Evolutionary conservation across 352 stramenopile species (phyloP).

Genomic region (Phytophthora pinifolia): DNA sequence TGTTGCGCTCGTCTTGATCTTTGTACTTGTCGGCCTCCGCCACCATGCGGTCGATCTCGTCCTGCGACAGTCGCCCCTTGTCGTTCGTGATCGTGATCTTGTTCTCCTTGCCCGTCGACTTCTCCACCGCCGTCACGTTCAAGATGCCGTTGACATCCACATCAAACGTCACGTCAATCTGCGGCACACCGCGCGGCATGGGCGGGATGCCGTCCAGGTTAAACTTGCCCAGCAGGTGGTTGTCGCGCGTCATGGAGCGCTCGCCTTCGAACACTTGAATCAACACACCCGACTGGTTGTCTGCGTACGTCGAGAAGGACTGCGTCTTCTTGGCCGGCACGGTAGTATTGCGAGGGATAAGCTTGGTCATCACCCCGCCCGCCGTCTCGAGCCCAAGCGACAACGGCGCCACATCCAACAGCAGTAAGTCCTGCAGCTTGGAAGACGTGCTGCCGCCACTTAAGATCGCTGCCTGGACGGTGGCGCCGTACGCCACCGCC

Average conservation of each 20-base stretch:
- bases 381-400: slow-evolving; percentile 84
- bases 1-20: slow-evolving; percentile 96
- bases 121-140: slow-evolving; percentile 91
- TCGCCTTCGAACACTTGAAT: slow-evolving; percentile 93
- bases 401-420: slow-evolving; percentile 87
- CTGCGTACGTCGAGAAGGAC: slow-evolving; percentile 83
- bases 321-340: slow-evolving; percentile 84
- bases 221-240: slow-evolving; percentile 89
- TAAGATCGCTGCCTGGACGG: slow-evolving; percentile 64
- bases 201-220: slow-evolving; percentile 82
- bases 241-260: slow-evolving; percentile 92
- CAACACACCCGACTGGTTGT: slow-evolving; percentile 84
- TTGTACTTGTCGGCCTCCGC: slow-evolving; percentile 97
- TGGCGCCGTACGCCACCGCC: slow-evolving; percentile 79
- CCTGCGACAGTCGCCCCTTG: slow-evolving; percentile 96
- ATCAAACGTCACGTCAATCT: slow-evolving; percentile 89
- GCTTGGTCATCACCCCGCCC: slow-evolving; percentile 83
- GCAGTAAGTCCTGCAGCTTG: slow-evolving; percentile 81
- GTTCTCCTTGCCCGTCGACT: slow-evolving; percentile 96
- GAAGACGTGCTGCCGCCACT: slow-evolving; percentile 58
- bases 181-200: slow-evolving; percentile 81
- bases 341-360: slow-evolving; percentile 86
- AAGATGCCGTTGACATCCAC: slow-evolving; percentile 92
- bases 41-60: slow-evolving; percentile 99
- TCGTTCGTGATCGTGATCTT: slow-evolving; percentile 99